These are phyloP conservation scores for Metarhizium rileyi DNA, from an alignment of 2,329 filamentous ascomycete genomes.

Conservation along the genomic window DNA sequence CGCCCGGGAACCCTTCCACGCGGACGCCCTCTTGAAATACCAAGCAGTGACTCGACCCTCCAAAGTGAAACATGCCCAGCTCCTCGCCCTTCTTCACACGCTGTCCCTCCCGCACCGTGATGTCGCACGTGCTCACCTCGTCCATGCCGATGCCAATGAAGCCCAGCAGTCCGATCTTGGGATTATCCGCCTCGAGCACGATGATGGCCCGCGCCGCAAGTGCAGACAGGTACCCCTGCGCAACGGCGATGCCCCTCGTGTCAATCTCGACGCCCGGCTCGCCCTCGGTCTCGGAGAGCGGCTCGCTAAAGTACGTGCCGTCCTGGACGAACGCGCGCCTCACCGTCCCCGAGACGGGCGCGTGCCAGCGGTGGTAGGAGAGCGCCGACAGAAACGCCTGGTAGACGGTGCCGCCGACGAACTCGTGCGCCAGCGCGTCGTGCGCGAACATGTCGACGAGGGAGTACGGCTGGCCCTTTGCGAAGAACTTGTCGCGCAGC, in stretches of 20 bases:
- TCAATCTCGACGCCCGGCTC: conserved; percentile 25
- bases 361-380: conserved; percentile 64
- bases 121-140: conserved; percentile 65
- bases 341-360: conserved; percentile 54
- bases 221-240: conserved; percentile 57
- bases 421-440: conserved; percentile 41
- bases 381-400: conserved; percentile 60
- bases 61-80: conserved; percentile 72
- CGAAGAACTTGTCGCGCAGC: conserved; percentile 54
- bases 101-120: conserved; percentile 57
- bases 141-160: conserved; percentile 68
- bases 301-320: conserved; percentile 61
- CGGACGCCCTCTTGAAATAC: conserved; percentile 51
- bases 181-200: conserved; percentile 60
- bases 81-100: conserved; percentile 59
- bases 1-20: conserved; percentile 28
- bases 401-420: conserved; percentile 56
- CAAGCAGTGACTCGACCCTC: conserved; percentile 61
- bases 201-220: conserved; percentile 62
- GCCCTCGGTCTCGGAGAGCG: conserved; percentile 27
- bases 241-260: conserved; percentile 32
- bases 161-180: conserved; percentile 56
- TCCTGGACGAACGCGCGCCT: conserved; percentile 46
- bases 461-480: conserved; percentile 61
- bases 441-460: conserved; percentile 52